Evolutionary conservation across 306 rosid species (phyloP), one percentile per base, ranked within the genome.

Genomic region (Rubus idaeus): DNA sequence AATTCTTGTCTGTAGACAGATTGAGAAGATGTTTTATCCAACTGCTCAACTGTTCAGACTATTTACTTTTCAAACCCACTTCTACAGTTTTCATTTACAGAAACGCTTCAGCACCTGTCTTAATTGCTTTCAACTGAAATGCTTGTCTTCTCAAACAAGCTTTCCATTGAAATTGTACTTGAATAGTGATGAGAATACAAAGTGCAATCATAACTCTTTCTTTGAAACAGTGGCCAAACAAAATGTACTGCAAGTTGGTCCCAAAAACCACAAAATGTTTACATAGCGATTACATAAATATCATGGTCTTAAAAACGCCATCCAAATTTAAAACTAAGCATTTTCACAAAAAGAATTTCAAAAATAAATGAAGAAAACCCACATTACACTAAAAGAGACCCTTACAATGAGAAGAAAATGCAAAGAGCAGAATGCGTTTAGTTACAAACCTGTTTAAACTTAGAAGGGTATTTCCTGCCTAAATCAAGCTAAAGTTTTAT

Each of bases 381-480:
- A 76, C 70, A 83, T 84, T 84, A 79, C 91, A 88, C 81, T 79
- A 81, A 85, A 87, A 69, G 76, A 77, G 62, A 78, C 78, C 78
- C 74, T 65, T 78, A 58, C 83, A 87, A 77, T 26, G 80, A 80
- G 49, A 75, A 73, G 64, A 86, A 74, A 80, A 80, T 85, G 86
- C 88, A 76, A 83, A 73, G 37, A 62, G 23, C 79, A 72, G 68
- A 60, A 64, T 21, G 77, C 86, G 73, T 84, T 82, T 91, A 88
- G 93, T 90, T 91, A 91, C 97, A 91, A 88, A 81, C 94, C 86
- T 89, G 83, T 87, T 88, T 85, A 78, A 74, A 58, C 74, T 70
- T 13, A 81, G 58, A 30, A 73, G 90, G 85, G 87, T 75, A 77
- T 86, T 76, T 79, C 83, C 89, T 89, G 87, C 91, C 95, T 84